Evolutionary conservation across 345 rosid species (phyloP), one percentile per base, ranked within the genome.

Genomic region (Ailanthus altissimus): DNA sequence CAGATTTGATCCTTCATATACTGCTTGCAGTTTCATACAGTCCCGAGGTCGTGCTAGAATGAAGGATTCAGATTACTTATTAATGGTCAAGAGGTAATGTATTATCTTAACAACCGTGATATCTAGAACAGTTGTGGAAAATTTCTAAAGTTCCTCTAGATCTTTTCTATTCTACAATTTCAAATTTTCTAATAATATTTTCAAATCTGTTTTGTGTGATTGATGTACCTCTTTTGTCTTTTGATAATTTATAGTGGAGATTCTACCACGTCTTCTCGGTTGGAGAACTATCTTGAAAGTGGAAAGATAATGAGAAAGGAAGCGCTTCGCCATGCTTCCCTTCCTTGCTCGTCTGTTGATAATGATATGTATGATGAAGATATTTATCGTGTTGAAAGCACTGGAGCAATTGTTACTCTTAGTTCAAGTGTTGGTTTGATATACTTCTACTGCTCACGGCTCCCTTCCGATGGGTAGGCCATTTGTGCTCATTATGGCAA

Each of bases 41-140:
- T 93, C 99, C n/a, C 88, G 96, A 32, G 99, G 99, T 72, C 97
- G 98, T 78, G 99, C 99, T 36, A 86, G 99, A 85, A 91, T 87
- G 97, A 85, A 77, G 71, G 84, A 91, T 80, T 93, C 98, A 3
- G 97, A 93, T 36, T 96, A 89, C 76, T 26, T 96, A 75, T 84
- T 96, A 84, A 88, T 96, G 92, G 86, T 96, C 79, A 63, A 86
- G 65, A 89, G 85, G 98, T 93, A 79, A 75, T 40, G 15, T 5
- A 50, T 50, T 10, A 38, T 70, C 36, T 32, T 50, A 21, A 15
- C 12, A 59, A 15, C 62, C 69, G 11, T 13, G 46, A 73, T 58
- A 45, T 45, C 0, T 75, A 6, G 12, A 51, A 23, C 74, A 72
- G 58, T 49, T 12, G 1, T 45, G 47, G 16, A 47, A 59, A 2